These are phyloP conservation scores for Cladosporium sp. DNA, from an alignment of 2,329 filamentous ascomycete genomes.

Conservation along the genomic window DNA sequence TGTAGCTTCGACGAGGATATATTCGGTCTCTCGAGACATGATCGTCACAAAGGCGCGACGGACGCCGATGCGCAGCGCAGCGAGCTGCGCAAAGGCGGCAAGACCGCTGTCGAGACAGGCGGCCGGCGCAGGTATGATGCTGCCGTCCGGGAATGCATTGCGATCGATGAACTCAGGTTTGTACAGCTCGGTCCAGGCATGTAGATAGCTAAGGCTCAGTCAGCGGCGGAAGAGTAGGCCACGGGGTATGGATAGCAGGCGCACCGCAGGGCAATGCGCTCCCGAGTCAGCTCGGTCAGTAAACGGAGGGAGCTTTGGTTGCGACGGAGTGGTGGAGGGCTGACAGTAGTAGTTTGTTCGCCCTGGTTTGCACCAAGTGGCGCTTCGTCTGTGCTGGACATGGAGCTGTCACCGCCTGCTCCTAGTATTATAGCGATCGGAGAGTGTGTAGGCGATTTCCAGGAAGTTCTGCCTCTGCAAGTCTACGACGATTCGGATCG, in stretches of 20 bases:
- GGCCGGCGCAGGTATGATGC: conserved; percentile 20
- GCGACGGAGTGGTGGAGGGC: conserved; percentile 3
- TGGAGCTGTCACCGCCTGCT: neutral
- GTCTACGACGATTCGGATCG: neutral
- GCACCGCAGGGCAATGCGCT: conserved; percentile 3
- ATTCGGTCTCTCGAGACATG: conserved; percentile 52
- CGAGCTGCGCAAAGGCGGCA: conserved; percentile 41
- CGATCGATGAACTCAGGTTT: conserved; percentile 9
- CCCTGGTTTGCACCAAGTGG: neutral
- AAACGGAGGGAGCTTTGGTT: neutral
- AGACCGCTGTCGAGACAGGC: conserved; percentile 38
- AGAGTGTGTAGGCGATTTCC: neutral
- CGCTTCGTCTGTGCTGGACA: neutral
- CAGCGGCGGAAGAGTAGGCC: neutral
- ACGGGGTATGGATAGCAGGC: neutral
- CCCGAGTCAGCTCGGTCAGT: neutral
- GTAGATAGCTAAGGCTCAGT: neutral
- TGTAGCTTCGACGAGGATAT: conserved; percentile 54
- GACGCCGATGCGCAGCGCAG: conserved; percentile 40
- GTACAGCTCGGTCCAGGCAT: conserved; percentile 16
- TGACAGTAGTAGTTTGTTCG: neutral
- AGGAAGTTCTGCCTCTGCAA: neutral
- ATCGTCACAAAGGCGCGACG: conserved; percentile 46
- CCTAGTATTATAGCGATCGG: neutral
- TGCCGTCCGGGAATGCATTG: conserved; percentile 13